These are phyloP conservation scores for Solanum pinnatisectum DNA, from an alignment of 257 asterid species.

Conservation along the genomic window DNA sequence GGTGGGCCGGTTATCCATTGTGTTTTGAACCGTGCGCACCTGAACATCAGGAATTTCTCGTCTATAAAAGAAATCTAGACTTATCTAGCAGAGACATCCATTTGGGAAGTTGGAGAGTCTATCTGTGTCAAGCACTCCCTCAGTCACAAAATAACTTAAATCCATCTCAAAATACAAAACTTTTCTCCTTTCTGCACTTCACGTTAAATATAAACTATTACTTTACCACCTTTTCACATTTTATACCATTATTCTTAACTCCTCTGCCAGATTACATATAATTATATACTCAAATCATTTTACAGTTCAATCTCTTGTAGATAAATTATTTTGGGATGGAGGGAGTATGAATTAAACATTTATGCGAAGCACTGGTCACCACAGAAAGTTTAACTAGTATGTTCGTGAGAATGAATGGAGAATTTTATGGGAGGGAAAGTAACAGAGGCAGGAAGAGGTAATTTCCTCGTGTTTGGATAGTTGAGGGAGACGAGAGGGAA, in stretches of 20 bases:
- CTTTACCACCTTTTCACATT: neutral
- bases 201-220: neutral
- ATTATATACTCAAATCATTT: neutral
- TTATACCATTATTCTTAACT: neutral
- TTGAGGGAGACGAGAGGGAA: neutral
- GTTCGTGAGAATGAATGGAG: neutral
- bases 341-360: neutral
- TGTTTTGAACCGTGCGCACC: neutral
- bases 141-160: neutral
- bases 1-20: neutral
- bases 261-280: neutral
- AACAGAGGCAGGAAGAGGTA: neutral
- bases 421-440: neutral
- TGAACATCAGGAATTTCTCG: neutral
- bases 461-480: neutral
- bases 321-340: neutral
- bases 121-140: neutral
- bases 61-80: neutral
- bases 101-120: neutral
- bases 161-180: neutral
- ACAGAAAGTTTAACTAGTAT: neutral
- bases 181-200: neutral
- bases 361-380: neutral
- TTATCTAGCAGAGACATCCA: neutral
- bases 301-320: neutral